Conservation (phyloP, 139 green algal genomes). For the Desmodesmus armatus region DNA sequence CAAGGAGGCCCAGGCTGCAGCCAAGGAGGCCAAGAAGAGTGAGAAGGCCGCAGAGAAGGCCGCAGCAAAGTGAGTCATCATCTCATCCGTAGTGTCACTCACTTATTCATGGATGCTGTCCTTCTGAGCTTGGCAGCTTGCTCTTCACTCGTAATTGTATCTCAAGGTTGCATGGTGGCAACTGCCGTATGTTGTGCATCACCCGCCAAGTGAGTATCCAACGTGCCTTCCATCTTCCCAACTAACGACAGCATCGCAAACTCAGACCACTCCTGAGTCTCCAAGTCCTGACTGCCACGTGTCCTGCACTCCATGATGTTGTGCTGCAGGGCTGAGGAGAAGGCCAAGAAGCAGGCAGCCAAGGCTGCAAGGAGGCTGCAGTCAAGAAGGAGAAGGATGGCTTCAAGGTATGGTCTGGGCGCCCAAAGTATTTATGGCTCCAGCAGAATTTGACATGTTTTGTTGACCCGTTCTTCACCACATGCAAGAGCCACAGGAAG, state of each 20-base stretch:
- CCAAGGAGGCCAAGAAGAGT: conserved; percentile 5
- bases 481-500: background rate
- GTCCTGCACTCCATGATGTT: conserved; percentile 6
- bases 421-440: background rate
- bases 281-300: background rate
- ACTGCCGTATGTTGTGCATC: background rate
- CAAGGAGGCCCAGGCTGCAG: background rate
- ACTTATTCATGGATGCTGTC: background rate
- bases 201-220: background rate
- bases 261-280: background rate
- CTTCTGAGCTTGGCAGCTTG: no score
- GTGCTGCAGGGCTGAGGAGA: background rate
- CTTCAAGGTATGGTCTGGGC: background rate
- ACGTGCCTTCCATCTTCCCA: background rate
- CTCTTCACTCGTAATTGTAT: no score
- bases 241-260: background rate
- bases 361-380: background rate
- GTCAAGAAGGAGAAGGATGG: background rate
- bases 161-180: background rate
- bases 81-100: background rate
- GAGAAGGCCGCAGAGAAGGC: conserved; percentile 11
- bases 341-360: conserved; percentile 18
- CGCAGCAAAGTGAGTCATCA: background rate
- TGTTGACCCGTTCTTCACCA: background rate
- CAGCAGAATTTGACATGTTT: background rate